These are phyloP conservation scores for Suillus ampliporus DNA, from an alignment of 768 basidiomycete species.

Conservation along the genomic window DNA sequence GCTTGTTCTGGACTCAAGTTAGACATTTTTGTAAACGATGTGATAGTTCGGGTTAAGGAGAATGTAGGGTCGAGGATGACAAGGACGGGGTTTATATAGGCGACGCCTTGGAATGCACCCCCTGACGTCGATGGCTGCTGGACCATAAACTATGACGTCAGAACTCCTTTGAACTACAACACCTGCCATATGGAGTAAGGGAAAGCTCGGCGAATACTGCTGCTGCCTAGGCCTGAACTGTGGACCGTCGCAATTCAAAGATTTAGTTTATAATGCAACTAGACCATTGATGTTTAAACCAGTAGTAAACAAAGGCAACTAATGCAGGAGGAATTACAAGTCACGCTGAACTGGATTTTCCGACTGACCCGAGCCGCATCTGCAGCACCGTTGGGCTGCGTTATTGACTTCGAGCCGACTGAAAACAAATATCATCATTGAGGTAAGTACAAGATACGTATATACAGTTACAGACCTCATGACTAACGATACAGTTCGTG, in stretches of 20 bases:
- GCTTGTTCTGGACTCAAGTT: conserved; percentile 28
- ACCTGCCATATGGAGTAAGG: background rate
- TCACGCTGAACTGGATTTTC: background rate
- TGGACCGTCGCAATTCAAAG: background rate
- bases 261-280: too few relatives aligned
- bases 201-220: background rate
- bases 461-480: background rate
- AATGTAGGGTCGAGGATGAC: background rate
- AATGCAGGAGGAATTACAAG: background rate
- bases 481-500: background rate
- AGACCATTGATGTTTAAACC: too few relatives aligned
- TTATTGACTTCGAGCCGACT: too few relatives aligned
- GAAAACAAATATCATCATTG: conserved; percentile 2
- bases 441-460: conserved; percentile 1
- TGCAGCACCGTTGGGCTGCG: background rate
- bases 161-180: background rate
- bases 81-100: conserved; percentile 13
- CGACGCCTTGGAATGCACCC: background rate
- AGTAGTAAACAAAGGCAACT: too few relatives aligned
- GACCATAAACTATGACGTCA: conserved; percentile 1
- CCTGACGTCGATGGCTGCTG: conserved; percentile 4
- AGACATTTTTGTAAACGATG: conserved; percentile 23
- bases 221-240: too few relatives aligned
- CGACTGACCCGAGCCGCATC: background rate
- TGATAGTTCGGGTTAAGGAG: conserved; percentile 5